Evolutionary conservation across 176 grass and related monocot genomes (phyloP).

Genomic region (Metroxylon sagu): DNA sequence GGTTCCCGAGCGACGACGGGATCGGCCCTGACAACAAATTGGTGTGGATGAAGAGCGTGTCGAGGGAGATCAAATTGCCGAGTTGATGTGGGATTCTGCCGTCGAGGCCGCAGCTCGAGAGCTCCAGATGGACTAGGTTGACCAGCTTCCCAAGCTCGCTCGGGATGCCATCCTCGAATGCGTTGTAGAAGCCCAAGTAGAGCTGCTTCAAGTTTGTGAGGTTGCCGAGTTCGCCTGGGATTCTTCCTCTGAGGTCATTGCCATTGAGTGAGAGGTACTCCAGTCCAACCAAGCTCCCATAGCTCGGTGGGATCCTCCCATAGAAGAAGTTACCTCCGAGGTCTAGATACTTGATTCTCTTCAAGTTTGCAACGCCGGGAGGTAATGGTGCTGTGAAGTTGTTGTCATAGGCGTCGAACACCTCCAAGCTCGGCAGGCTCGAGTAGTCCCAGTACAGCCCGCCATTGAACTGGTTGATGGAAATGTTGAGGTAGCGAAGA

Average conservation of each 20-base stretch:
- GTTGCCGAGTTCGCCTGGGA: slow-evolving; percentile 61
- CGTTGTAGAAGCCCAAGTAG: slow-evolving; percentile 89
- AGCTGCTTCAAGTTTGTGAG: slow-evolving; percentile 55
- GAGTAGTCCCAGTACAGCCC: slow-evolving; percentile 57
- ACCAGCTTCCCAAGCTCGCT: slow-evolving; percentile 37
- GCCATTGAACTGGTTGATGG: slow-evolving; percentile 56
- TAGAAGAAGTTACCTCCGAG: slow-evolving; percentile 93
- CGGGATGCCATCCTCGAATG: slow-evolving; percentile 60
- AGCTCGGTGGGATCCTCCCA: slow-evolving; percentile 44
- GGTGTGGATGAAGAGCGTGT: slow-evolving; percentile 1
- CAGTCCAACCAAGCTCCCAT: slow-evolving; percentile 44
- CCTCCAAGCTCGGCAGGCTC: slow-evolving; percentile 51
- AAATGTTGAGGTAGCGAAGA: slow-evolving; percentile 59
- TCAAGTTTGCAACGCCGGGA: slow-evolving; percentile 26
- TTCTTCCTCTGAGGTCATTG: slow-evolving; percentile 60
- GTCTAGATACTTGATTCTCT: slow-evolving; percentile 59
- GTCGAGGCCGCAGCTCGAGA: slow-evolving; percentile 66
- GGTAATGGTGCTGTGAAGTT: slow-evolving; percentile 73
- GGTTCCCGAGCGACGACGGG: slow-evolving; percentile 3
- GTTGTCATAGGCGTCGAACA: slow-evolving; percentile 96
- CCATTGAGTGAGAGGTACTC: slow-evolving; percentile 96
- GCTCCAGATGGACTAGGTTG: slow-evolving; percentile 42
- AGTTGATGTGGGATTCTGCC: slow-evolving; percentile 50
- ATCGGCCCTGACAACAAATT: background rate
- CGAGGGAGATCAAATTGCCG: slow-evolving; percentile 38